Base-by-base conservation (phyloP, 345 rosid genomes). In the Cochlearia excelsa region DNA sequence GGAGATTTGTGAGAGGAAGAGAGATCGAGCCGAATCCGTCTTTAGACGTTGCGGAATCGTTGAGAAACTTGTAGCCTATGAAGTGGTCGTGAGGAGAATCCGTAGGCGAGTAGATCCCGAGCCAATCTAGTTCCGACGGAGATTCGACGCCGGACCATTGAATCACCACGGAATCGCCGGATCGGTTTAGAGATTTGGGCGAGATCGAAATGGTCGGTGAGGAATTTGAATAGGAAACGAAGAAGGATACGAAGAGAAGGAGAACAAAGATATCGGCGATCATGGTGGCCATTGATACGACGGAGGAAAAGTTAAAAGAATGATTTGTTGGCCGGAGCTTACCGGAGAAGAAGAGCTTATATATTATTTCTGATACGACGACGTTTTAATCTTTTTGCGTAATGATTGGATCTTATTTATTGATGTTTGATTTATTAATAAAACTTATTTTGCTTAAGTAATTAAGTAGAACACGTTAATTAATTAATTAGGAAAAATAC, bases 101-200 rank as follows among this genome's bases (percentile, higher is more conserved):
- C 7, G 98, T 87, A 0, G 98, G 95, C 0, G 96, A 78, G 76
- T 82, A 91, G 75, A 91, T 71, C 8, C 95, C 98, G 40, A 91
- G 74, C 95, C 95, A 91, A 46, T 88, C 96, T 39, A 84, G 92
- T 4, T 69, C 57, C 28, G 98, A 91, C 2, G 98, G 95, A 0
- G 90, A 80, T 6, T 78, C 81, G 59, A 88, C 68, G 59, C 80
- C 82, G 51, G 85, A 77, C 98, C 98, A 92, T 68, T 70, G 46
- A 58, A 91, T 75, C 9, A 54, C 68, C 57, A 87, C 79, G 33
- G 70, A 30, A 49, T 85, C 94, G 51, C 92, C 94, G 28, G 98
- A 85, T 54, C 77, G 82, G 34, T 67, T 61, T 6, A 91, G 72
- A 52, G 64, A 35, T 43, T 61, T 78, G 1, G 96, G 86, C 40